Evolutionary conservation across 495 filamentous ascomycete genomes (phyloP), one percentile per base, ranked within the genome.

Genomic region (Aspergillus diversus): DNA sequence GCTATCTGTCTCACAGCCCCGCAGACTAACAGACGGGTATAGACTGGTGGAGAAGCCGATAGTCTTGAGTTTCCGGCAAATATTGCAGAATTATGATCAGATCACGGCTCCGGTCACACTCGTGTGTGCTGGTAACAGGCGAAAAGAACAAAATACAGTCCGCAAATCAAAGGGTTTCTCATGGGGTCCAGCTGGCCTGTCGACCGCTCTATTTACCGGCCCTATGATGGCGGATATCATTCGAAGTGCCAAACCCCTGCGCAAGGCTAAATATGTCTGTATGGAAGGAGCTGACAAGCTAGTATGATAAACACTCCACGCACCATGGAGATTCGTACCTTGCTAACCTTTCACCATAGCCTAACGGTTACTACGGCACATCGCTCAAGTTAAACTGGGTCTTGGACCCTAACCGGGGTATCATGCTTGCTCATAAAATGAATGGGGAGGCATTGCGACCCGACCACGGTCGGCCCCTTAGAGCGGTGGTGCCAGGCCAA

Each of bases 151-250:
- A 69, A 98, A 98, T 63, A 80, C 89, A 34, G 91, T 97, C 3
- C 82, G 92, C 33, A 98, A 98, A 72, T 90, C 91, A 3, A 97
- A 97, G 69, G 94, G 94, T 0, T 98, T 98, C 77, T 97, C 93
- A 56, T 98, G 94, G 94, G 94, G 94, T 43, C 83, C 94, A 0
- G 93, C 92, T 7, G 94, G 93, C 31, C 71, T 97, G 5, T 97
- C 93, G 0, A 98, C 93, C 0, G 90, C 93, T 0, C 77, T 98
- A 1, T 98, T 91, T 81, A 98, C 94, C 0, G 94, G 94, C 6
- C 90, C 93, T 0, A 71, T 87, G 46, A 86, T 98, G 70, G 79
- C 82, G 0, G 91, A 96, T 57, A 71, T 98, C 7, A 73, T 98
- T 7, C 80, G 77, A 35, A 85, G 78, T 48, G 92, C 92, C 5